These are phyloP conservation scores for Hydnomerulius pinastri DNA, from an alignment of 768 basidiomycete genomes.

Conservation along the genomic window DNA sequence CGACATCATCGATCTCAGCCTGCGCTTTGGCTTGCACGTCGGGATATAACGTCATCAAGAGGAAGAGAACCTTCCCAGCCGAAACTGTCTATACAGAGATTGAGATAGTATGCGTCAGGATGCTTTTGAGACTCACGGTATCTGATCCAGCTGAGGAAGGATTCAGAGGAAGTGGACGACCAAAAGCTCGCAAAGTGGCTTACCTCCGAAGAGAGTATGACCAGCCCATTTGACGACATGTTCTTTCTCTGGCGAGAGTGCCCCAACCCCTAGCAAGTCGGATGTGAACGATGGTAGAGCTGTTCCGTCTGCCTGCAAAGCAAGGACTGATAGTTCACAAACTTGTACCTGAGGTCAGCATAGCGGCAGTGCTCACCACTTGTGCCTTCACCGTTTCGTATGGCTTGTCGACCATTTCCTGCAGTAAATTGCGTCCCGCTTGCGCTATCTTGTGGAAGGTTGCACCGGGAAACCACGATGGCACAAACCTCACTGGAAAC, in stretches of 20 bases:
- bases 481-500: slow-evolving; percentile 19
- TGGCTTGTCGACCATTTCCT: slow-evolving; percentile 45
- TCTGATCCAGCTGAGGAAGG: slow-evolving; percentile 1
- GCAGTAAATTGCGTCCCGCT: slow-evolving; percentile 26
- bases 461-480: slow-evolving; percentile 31
- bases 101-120: background rate
- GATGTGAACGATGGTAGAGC: slow-evolving; percentile 4
- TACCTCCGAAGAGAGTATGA: slow-evolving; percentile 22
- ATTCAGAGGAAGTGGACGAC: background rate
- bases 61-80: slow-evolving; percentile 2
- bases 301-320: slow-evolving; percentile 2
- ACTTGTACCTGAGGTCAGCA: background rate
- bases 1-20: slow-evolving; percentile 4
- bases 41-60: slow-evolving; percentile 3
- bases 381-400: slow-evolving; percentile 43
- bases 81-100: background rate
- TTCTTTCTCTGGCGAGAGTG: background rate
- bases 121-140: background rate
- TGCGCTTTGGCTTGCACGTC: slow-evolving; percentile 2
- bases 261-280: background rate
- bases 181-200: slow-evolving; percentile 43
- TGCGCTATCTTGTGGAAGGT: slow-evolving; percentile 30
- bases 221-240: slow-evolving; percentile 5
- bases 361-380: slow-evolving; percentile 34
- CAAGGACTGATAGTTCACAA: too few relatives aligned